Evolutionary conservation across 768 basidiomycete species (phyloP).

Genomic region (Dendrothele bispora): DNA sequence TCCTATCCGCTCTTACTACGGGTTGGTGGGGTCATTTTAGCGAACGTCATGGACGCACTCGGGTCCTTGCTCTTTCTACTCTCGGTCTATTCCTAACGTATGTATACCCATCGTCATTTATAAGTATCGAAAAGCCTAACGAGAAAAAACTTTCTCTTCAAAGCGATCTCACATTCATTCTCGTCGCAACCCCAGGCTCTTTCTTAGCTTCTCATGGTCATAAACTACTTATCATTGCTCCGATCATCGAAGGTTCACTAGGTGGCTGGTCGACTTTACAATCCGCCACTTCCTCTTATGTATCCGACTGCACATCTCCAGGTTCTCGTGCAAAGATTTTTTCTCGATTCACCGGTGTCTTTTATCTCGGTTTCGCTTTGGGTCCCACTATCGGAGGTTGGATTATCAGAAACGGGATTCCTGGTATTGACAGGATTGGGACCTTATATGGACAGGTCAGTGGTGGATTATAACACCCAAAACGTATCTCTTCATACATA

Average conservation of each 20-base stretch:
- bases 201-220: slow-evolving; percentile 67
- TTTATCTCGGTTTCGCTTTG: slow-evolving; percentile 72
- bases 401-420: slow-evolving; percentile 41
- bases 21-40: slow-evolving; percentile 89
- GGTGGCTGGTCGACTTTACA: slow-evolving; percentile 83
- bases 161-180: slow-evolving; percentile 85
- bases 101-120: too few species aligned
- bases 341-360: slow-evolving; percentile 74
- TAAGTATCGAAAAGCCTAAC: too few species aligned
- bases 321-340: slow-evolving; percentile 77
- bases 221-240: slow-evolving; percentile 75
- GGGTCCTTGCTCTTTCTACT: slow-evolving; percentile 70
- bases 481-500: too few species aligned
- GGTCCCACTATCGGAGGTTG: slow-evolving; percentile 77
- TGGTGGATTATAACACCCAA: too few species aligned
- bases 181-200: slow-evolving; percentile 71
- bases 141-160: too few species aligned
- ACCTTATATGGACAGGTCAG: slow-evolving; percentile 1
- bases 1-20: slow-evolving; percentile 80
- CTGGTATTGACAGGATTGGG: slow-evolving; percentile 13
- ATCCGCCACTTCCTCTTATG: slow-evolving; percentile 76
- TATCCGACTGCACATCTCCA: slow-evolving; percentile 83
- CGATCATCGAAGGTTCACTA: slow-evolving; percentile 77
- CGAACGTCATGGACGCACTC: slow-evolving; percentile 77
- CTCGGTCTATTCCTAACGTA: slow-evolving; percentile 53